phyloP scores from a whole-genome alignment of 164 flowering plant species.

The Magnolia officinalis region DNA sequence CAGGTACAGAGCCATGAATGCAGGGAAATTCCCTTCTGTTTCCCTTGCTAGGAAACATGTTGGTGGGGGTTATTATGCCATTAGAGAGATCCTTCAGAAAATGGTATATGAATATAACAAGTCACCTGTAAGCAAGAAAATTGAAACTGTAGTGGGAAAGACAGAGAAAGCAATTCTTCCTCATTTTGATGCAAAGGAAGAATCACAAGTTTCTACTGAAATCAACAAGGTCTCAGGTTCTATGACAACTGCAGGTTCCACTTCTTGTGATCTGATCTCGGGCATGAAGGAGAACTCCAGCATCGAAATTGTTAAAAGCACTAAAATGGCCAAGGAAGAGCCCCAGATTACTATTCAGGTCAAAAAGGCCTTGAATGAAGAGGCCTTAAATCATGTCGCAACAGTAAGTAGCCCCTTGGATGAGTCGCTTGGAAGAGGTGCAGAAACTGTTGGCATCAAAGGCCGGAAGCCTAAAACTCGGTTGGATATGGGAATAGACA shows the following conservation, averaged over 20 bases:
- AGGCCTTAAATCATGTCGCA: constrained; percentile 5
- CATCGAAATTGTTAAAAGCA: constrained; percentile 10
- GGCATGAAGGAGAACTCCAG: constrained; percentile 8
- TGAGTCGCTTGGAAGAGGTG: background rate
- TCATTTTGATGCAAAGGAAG: constrained; percentile 3
- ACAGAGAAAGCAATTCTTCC: background rate
- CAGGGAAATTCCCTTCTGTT: constrained; percentile 56
- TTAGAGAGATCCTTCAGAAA: constrained; percentile 53
- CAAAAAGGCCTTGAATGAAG: constrained; percentile 7
- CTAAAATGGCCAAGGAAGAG: constrained; percentile 6
- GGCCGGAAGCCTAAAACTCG: background rate
- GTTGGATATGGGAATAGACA: background rate
- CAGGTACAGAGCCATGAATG: constrained; percentile 53
- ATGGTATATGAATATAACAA: constrained; percentile 31
- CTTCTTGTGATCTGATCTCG: background rate
- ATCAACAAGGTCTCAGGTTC: constrained; percentile 16
- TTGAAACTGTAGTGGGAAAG: constrained; percentile 11
- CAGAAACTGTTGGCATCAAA: background rate
- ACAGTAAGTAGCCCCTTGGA: constrained; percentile 12
- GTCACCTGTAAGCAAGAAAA: constrained; percentile 3
- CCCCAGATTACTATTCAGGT: constrained; percentile 4
- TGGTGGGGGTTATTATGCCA: constrained; percentile 57
- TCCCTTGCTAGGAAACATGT: constrained; percentile 31
- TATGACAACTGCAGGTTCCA: constrained; percentile 3
- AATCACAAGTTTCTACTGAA: constrained; percentile 6